These are phyloP conservation scores for Neonectria sp. DNA, from an alignment of 2,329 filamentous ascomycete genomes.

Conservation along the genomic window DNA sequence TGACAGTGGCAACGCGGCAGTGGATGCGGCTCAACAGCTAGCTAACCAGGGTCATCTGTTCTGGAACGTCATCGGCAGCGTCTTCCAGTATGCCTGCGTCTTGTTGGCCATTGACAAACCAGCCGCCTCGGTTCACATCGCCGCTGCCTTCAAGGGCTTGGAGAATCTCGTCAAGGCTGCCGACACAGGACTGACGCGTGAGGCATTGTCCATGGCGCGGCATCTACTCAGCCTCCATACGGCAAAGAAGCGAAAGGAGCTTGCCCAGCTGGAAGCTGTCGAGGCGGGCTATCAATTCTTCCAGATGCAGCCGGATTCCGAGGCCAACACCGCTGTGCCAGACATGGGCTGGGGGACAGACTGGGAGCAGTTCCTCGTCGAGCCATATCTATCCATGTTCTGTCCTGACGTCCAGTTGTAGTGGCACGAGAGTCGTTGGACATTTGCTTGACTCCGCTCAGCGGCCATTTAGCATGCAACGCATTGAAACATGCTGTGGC, in stretches of 20 bases:
- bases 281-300: constrained; percentile 30
- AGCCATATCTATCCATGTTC: constrained; percentile 41
- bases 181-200: constrained; percentile 39
- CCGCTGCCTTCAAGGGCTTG: constrained; percentile 35
- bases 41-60: constrained; percentile 38
- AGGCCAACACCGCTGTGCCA: constrained; percentile 14
- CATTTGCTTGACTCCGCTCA: constrained; percentile 15
- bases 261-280: constrained; percentile 39
- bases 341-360: constrained; percentile 34
- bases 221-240: constrained; percentile 36
- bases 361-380: constrained; percentile 40
- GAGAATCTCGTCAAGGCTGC: constrained; percentile 35
- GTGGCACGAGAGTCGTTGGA: constrained; percentile 8
- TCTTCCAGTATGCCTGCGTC: constrained; percentile 43
- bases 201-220: constrained; percentile 40
- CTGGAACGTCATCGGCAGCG: constrained; percentile 44
- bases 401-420: constrained; percentile 34
- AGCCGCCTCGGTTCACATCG: constrained; percentile 26
- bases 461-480: constrained; percentile 8
- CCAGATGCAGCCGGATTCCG: constrained; percentile 19
- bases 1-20: constrained; percentile 34
- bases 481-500: constrained; percentile 1
- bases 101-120: constrained; percentile 42
- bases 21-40: constrained; percentile 35
- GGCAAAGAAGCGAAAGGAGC: constrained; percentile 39